Base-by-base conservation (phyloP, 768 basidiomycete species). In the Lentinula lateritia region DNA sequence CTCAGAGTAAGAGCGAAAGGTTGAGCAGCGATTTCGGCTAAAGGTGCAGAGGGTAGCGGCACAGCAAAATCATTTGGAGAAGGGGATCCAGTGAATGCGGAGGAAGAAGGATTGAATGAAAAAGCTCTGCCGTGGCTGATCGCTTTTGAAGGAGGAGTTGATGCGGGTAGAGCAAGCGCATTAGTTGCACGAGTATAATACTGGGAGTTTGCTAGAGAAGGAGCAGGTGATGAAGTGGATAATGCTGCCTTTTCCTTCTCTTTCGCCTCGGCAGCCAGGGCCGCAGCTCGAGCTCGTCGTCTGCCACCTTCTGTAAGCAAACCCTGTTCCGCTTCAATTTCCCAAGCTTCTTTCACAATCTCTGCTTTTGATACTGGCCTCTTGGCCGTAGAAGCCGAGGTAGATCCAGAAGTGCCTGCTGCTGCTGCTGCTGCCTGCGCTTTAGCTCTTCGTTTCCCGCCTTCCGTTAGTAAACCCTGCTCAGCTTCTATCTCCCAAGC, bases 311-410 rank as follows among this genome's bases (percentile, higher is more conserved):
- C 92, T 0, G 89, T 89, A 35, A 88, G 68, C 52, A 92, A 69
- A 0, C 89, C 89, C 62, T 86, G 86, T 67, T 92, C 89, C 0
- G 87, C 88, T 62, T 90, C 89, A 35, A 89, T 78, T 65, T 92
- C 91, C 90, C 90, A 92, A n/a, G 78, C 70, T 67, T 92, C 91
- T 67, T 89, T 91, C 10, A 76, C 67, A 0, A 79, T 71, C 46
- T 76, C 79, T 55, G 73, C 6, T 58, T 43, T 32, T 20, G 18
- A 20, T 15, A n/a, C 71, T 36, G 68, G 71, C 23, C 65, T 62
- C 18, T 67, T 61, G 5, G 65, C 59, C 12, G 35, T 32, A 3
- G 45, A n/a, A 16, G 52, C 20, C 12, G 39, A 16, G n/a, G n/a
- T 41, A 5, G 54, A 13, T 15, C 56, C 53, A 6, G 64, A 53